A percentile compares a stretch with the other conserved stretches of the same genome.
These are phyloP conservation scores for Salix udensis DNA, from an alignment of 345 rosid species.

Conservation along the genomic window DNA sequence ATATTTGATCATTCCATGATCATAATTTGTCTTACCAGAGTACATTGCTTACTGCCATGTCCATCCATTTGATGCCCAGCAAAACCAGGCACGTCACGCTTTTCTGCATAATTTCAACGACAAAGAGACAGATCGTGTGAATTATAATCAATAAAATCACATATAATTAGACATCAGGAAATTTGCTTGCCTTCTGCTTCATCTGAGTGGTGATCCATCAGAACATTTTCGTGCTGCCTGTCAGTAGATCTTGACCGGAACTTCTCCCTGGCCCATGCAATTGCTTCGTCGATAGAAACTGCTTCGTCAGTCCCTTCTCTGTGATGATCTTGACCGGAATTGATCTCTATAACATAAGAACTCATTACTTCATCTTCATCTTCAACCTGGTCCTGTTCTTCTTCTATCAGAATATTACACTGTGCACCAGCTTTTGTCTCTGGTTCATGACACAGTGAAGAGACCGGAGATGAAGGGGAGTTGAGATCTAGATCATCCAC, in stretches of 20 bases:
- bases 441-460: conserved; percentile 55
- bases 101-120: conserved; percentile 28
- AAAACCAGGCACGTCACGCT: conserved; percentile 9
- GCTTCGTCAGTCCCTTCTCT: conserved; percentile 46
- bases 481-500: conserved; percentile 58
- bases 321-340: conserved; percentile 35
- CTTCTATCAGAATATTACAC: conserved; percentile 26
- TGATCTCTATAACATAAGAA: conserved; percentile 84
- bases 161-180: background rate
- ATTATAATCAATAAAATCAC: background rate
- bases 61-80: conserved; percentile 12
- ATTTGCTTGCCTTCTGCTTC: conserved; percentile 31
- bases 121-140: background rate
- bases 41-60: conserved; percentile 19
- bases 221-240: conserved; percentile 13
- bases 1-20: no score
- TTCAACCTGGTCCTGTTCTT: conserved; percentile 35
- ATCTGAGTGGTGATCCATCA: background rate
- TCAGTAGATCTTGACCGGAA: conserved; percentile 31
- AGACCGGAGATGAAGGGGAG: conserved; percentile 71
- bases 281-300: conserved; percentile 57
- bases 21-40: conserved; percentile 21
- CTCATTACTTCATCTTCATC: conserved; percentile 60
- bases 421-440: conserved; percentile 14
- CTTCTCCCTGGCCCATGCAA: conserved; percentile 72